Percentiles rank a stretch among this genome's conserved stretches.
These are phyloP conservation scores for Heteromeles arbutifolia DNA, from an alignment of 306 rosid genomes.

Conservation along the genomic window DNA sequence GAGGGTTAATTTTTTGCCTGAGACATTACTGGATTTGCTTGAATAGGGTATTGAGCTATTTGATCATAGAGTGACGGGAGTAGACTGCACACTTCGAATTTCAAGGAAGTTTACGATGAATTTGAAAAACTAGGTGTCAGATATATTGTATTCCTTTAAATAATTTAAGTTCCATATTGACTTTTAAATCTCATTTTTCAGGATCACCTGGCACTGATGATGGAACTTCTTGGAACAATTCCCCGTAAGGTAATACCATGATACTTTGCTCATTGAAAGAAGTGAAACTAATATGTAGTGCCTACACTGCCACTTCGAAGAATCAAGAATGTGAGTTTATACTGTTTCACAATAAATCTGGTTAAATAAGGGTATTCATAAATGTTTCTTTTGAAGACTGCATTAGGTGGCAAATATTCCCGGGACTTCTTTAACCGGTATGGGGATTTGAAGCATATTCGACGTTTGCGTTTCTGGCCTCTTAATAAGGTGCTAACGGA, in stretches of 20 bases:
- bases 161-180: neutral
- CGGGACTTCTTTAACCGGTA: conserved; percentile 72
- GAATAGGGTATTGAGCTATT: neutral
- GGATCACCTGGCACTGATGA: conserved; percentile 90
- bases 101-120: neutral
- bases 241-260: conserved; percentile 57
- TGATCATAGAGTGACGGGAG: neutral
- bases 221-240: conserved; percentile 92
- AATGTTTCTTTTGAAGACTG: conserved; percentile 40
- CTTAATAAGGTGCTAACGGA: conserved; percentile 63
- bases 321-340: neutral
- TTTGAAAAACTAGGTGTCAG: neutral
- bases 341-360: neutral
- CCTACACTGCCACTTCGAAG: neutral
- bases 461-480: conserved; percentile 76
- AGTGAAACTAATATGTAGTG: neutral
- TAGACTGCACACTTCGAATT: neutral
- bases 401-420: conserved; percentile 77
- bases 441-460: conserved; percentile 81
- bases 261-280: neutral
- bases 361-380: neutral
- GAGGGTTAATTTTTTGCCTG: neutral
- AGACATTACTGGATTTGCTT: neutral
- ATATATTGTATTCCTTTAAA: neutral
- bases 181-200: conserved; percentile 16